Percentiles rank a stretch among this genome's conserved stretches.
Conservation (phyloP, 805 yeast species). For the Schwanniomyces occidentalis region DNA sequence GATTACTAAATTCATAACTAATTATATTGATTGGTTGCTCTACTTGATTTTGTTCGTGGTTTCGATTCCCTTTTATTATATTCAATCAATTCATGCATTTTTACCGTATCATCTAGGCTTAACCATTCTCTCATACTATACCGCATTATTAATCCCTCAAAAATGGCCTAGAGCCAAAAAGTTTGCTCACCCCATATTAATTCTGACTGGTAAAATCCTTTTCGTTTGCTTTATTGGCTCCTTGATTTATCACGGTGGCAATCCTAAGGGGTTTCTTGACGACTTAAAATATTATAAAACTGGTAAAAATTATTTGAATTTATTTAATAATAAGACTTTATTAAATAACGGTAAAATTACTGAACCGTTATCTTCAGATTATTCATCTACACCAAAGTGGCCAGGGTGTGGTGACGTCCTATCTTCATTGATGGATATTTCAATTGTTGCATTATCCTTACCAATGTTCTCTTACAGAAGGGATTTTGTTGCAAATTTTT, state of each 20-base stretch:
- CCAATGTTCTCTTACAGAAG: conserved; percentile 76
- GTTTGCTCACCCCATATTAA: conserved; percentile 70
- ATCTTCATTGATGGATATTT: conserved; percentile 68
- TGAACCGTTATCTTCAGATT: conserved; percentile 13
- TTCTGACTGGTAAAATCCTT: conserved; percentile 64
- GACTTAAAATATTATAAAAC: conserved; percentile 61
- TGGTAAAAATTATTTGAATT: conserved; percentile 61
- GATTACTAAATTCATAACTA: conserved; percentile 30
- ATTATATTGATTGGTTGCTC: conserved; percentile 56
- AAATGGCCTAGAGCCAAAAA: conserved; percentile 46
- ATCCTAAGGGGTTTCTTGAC: conserved; percentile 50
- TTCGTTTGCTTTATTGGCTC: conserved; percentile 62
- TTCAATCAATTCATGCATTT: conserved; percentile 47
- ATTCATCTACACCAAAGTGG: conserved; percentile 42
- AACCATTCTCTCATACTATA: conserved; percentile 56
- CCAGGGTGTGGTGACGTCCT: conserved; percentile 86
- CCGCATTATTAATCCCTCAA: conserved; percentile 47
- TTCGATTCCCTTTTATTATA: conserved; percentile 63
- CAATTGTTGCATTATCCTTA: conserved; percentile 71
- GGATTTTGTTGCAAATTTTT: conserved; percentile 60
- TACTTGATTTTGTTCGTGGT: conserved; percentile 48
- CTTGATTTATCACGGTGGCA: conserved; percentile 43
- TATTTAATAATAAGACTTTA: conserved; percentile 46
- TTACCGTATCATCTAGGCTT: conserved; percentile 64
- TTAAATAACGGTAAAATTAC: conserved; percentile 26